phyloP scores from a whole-genome alignment of 2,329 filamentous ascomycete species.

The Curvularia sp. region DNA sequence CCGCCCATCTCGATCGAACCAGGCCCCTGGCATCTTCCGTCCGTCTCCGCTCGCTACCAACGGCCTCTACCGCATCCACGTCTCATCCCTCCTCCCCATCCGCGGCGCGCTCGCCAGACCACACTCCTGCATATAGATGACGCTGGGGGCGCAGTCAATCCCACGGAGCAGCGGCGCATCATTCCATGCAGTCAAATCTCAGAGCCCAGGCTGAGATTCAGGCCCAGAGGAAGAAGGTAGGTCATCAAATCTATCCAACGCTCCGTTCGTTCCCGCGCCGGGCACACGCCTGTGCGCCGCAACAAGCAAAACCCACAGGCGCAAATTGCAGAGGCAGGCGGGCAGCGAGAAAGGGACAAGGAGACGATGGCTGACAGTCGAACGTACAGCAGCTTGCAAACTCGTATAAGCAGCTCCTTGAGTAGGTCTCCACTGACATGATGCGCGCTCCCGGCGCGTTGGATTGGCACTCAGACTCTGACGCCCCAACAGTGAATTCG shows the following conservation, averaged over 20 bases:
- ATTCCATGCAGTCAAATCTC: constrained; percentile 55
- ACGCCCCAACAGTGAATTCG: constrained; percentile 76
- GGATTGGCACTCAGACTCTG: constrained; percentile 20
- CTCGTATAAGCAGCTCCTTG: constrained; percentile 94
- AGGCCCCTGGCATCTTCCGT: constrained; percentile 36
- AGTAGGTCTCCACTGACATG: constrained; percentile 65
- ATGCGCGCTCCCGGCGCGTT: constrained; percentile 12
- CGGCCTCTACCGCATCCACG: constrained; percentile 14
- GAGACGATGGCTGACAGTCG: constrained; percentile 13
- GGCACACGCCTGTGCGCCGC: constrained; percentile 9
- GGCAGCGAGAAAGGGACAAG: not conserved
- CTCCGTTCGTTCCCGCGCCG: constrained; percentile 5
- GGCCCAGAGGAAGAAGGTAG: constrained; percentile 66
- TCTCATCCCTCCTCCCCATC: constrained; percentile 16
- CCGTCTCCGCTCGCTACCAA: constrained; percentile 16
- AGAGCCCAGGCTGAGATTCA: constrained; percentile 64
- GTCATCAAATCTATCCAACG: constrained; percentile 6
- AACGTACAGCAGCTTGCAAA: constrained; percentile 75
- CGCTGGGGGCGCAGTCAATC: constrained; percentile 40
- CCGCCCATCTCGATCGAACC: constrained; percentile 18
- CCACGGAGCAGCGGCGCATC: constrained; percentile 41
- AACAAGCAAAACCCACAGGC: constrained; percentile 14
- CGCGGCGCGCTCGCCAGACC: constrained; percentile 35
- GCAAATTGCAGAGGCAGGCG: not conserved
- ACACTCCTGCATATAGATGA: constrained; percentile 41